Evolutionary conservation across 2,329 filamentous ascomycete species (phyloP), one percentile per base, ranked within the genome.

Genomic region (Calonectria ilicicola): DNA sequence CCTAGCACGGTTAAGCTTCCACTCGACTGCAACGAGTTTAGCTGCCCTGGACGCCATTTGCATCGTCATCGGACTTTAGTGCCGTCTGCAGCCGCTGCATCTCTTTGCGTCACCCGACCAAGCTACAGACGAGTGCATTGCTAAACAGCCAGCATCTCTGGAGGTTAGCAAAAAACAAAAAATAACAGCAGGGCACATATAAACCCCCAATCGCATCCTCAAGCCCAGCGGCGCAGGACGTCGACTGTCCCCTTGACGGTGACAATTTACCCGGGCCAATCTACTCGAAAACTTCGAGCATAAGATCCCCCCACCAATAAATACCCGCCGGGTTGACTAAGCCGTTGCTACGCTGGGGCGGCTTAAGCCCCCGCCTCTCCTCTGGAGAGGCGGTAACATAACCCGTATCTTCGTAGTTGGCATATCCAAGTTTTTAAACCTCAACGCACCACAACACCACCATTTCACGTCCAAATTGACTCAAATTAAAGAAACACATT

Each of bases 1-100:
- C 71, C 67, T 72, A 72, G 73, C 51, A 70, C 74, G 44, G 71
- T 73, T 75, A 74, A 69, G 67, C 65, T 67, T 60, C 65, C 51
- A 67, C 27, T 38, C 53, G 40, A 35, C 67, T 65, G 17, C 47
- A 58, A 56, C 47, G 38, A 56, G 49, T 65, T 35, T 69, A 69
- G 67, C 67, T 53, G 63, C 63, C 44, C 63, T 70, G 64, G 51
- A 67, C 69, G 53, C 46, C 64, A 27, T 56, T 67, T 53, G 23
- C 69, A 67, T 71, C 64, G 56, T 71, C 69, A 71, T 71, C 53
- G 62, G 44, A 21, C 27, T 63, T 53, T 58, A 62, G 60, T 46
- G 60, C 66, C 66, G 35, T 23, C 67, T 70, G 53, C 68, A 53
- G 53, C 63, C 46, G 35, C 35, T 66, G 64, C 69, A 56, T 63